Evolutionary conservation across 2,329 filamentous ascomycete genomes (phyloP), one percentile per base, ranked within the genome.

Genomic region (Tolypocladium guangdongense): DNA sequence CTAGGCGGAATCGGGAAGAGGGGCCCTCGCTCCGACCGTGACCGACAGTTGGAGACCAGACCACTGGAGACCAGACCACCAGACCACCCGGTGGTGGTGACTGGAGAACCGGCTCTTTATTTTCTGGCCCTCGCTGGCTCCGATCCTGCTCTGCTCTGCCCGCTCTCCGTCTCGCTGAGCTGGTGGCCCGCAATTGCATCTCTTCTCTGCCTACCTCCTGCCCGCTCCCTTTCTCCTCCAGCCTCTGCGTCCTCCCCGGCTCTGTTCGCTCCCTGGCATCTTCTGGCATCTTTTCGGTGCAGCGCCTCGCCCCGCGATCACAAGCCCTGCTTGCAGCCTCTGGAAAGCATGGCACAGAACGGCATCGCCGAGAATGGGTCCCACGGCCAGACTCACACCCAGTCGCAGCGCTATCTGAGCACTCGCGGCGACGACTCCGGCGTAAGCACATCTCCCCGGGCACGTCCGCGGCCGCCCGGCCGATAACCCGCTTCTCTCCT

Each of bases 391-490:
- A 68, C 68, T 47, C 74, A 75, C 58, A 73, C 70, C 52, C 63
- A 65, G 58, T 76, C 74, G 54, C 76, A 78, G 63, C 69, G 72
- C 52, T 78, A 78, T 60, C 62, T 78, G 57, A 76, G 74, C 63
- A 78, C 76, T 39, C 69, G 76, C 52, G 76, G 76, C 54, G 74
- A 75, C 43, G 76, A 78, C 61, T 68, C 67, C 61, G 75, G 70
- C 58, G 75, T 78, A 72, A 55, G 71, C 57, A 7, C 18, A 27
- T 24, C 14, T 16, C 24, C 16, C 41, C 16, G 7, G 11, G 14
- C 39, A 12, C 18, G 22, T 27, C 12, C 14, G 2, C 24, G 16
- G 12, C 18, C 22, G 22, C 39, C 7, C 5, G 53, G 38, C 24
- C 37, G 51, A 55, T 48, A 22, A 47, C 56, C 36, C 37, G 32